Conservation (phyloP, 2,329 filamentous ascomycete genomes). For the Verticillium longisporum region DNA sequence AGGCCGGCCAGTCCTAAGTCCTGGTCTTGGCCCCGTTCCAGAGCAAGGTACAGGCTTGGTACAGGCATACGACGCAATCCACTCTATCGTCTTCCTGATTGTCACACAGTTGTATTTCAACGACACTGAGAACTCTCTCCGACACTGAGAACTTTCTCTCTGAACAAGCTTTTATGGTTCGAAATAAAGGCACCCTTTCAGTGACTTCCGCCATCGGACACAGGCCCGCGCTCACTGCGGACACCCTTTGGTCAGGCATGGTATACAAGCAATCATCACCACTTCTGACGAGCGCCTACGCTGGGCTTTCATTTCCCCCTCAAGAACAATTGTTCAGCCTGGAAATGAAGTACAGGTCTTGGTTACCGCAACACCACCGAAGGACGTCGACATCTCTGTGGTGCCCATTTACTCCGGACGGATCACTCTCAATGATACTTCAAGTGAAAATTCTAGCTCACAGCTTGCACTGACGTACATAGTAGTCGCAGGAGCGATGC, state of each 20-base stretch:
- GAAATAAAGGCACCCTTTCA: slow-evolving; percentile 40
- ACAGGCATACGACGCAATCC: slow-evolving; percentile 52
- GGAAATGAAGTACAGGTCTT: slow-evolving; percentile 27
- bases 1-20: slow-evolving; percentile 1
- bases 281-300: slow-evolving; percentile 20
- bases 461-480: slow-evolving; percentile 6
- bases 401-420: slow-evolving; percentile 38
- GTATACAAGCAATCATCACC: slow-evolving; percentile 35
- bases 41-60: slow-evolving; percentile 56
- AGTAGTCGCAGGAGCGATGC: slow-evolving; percentile 6
- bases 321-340: slow-evolving; percentile 2
- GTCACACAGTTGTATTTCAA: slow-evolving; percentile 55
- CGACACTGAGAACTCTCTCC: slow-evolving; percentile 50
- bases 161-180: slow-evolving; percentile 44
- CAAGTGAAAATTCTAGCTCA: slow-evolving; percentile 17
- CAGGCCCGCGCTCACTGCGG: slow-evolving; percentile 36
- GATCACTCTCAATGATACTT: slow-evolving; percentile 30
- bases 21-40: slow-evolving; percentile 38
- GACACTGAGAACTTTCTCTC: slow-evolving; percentile 50
- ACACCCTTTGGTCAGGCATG: slow-evolving; percentile 1
- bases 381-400: slow-evolving; percentile 18
- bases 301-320: slow-evolving; percentile 7
- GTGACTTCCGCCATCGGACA: slow-evolving; percentile 47
- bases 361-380: slow-evolving; percentile 35
- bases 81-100: slow-evolving; percentile 44